Percentiles rank a stretch among this genome's conserved stretches.
Conservation (phyloP, 345 rosid species). For the Brassica cretica region DNA sequence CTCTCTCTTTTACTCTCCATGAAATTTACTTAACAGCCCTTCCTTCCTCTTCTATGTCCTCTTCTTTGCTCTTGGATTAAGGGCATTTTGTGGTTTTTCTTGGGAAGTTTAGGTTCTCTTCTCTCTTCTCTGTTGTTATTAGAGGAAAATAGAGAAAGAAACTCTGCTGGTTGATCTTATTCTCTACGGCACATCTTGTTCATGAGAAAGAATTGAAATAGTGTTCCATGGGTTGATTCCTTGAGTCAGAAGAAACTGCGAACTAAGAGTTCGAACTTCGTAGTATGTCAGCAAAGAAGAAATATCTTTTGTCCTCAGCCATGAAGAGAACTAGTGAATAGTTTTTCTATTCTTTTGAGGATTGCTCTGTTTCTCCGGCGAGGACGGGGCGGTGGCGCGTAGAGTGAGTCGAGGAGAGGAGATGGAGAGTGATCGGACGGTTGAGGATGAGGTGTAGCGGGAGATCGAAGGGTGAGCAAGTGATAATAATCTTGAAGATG, state of each 20-base stretch:
- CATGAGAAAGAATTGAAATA: slow-evolving; percentile 33
- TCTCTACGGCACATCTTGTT: slow-evolving; percentile 41
- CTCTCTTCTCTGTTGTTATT: slow-evolving; percentile 17
- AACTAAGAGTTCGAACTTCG: slow-evolving; percentile 17
- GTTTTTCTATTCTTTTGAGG: slow-evolving; percentile 37
- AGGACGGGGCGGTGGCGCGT: slow-evolving; percentile 43
- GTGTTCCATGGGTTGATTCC: slow-evolving; percentile 51
- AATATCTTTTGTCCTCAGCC: slow-evolving; percentile 77
- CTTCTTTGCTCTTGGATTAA: slow-evolving; percentile 13
- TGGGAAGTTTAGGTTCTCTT: background rate
- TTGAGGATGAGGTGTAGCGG: slow-evolving; percentile 27
- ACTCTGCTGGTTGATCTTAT: slow-evolving; percentile 25
- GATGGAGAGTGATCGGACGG: slow-evolving; percentile 39
- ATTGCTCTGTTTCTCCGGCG: slow-evolving; percentile 23
- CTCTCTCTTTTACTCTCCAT: slow-evolving; percentile 32
- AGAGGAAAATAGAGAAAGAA: slow-evolving; percentile 30
- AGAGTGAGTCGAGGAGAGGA: slow-evolving; percentile 41
- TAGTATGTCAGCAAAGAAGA: slow-evolving; percentile 63
- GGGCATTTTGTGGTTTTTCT: slow-evolving; percentile 32
- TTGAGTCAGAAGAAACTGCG: slow-evolving; percentile 47
- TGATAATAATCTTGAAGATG: slow-evolving; percentile 22
- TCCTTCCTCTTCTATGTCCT: background rate
- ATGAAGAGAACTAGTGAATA: slow-evolving; percentile 96
- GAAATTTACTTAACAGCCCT: slow-evolving; percentile 20
- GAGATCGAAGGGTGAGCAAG: slow-evolving; percentile 13